phyloP scores from a whole-genome alignment of 2,329 filamentous ascomycete genomes.

The Pseudocercospora fijiensis region DNA sequence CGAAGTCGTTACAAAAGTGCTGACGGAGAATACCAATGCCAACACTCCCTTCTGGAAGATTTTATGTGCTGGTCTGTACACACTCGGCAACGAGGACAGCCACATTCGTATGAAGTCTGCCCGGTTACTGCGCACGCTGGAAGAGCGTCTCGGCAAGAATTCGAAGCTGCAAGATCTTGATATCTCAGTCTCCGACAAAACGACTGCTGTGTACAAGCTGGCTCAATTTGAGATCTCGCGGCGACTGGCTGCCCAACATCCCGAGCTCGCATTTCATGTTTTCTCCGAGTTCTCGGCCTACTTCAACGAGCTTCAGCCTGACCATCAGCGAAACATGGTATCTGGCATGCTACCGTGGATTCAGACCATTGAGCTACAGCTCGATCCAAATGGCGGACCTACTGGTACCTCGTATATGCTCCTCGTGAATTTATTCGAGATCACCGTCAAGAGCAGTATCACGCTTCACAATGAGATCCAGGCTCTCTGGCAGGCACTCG shows the following conservation, averaged over 20 bases:
- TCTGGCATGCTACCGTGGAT: slow-evolving; percentile 95
- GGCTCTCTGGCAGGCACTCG: slow-evolving; percentile 93
- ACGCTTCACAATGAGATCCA: slow-evolving; percentile 94
- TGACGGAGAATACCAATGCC: slow-evolving; percentile 76
- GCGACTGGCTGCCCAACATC: slow-evolving; percentile 80
- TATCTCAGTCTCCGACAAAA: slow-evolving; percentile 97
- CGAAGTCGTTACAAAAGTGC: slow-evolving; percentile 81
- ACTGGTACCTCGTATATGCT: slow-evolving; percentile 92
- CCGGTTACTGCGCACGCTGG: slow-evolving; percentile 73
- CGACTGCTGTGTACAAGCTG: slow-evolving; percentile 94
- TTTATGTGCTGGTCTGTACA: slow-evolving; percentile 83
- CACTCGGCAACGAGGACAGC: slow-evolving; percentile 85
- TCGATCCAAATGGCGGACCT: slow-evolving; percentile 87
- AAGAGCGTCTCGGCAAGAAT: slow-evolving; percentile 72
- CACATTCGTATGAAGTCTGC: slow-evolving; percentile 87
- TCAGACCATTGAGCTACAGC: slow-evolving; percentile 85
- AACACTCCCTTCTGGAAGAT: slow-evolving; percentile 87
- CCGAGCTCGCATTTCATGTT: slow-evolving; percentile 85
- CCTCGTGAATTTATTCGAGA: slow-evolving; percentile 89
- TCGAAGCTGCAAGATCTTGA: slow-evolving; percentile 96
- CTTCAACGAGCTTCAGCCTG: slow-evolving; percentile 81
- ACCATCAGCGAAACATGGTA: slow-evolving; percentile 88
- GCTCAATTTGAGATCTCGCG: slow-evolving; percentile 97
- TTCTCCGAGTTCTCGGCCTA: slow-evolving; percentile 95
- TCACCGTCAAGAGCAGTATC: slow-evolving; percentile 87